Conservation (phyloP, 179 eudicot species). For the Heliamphora ciliata region DNA sequence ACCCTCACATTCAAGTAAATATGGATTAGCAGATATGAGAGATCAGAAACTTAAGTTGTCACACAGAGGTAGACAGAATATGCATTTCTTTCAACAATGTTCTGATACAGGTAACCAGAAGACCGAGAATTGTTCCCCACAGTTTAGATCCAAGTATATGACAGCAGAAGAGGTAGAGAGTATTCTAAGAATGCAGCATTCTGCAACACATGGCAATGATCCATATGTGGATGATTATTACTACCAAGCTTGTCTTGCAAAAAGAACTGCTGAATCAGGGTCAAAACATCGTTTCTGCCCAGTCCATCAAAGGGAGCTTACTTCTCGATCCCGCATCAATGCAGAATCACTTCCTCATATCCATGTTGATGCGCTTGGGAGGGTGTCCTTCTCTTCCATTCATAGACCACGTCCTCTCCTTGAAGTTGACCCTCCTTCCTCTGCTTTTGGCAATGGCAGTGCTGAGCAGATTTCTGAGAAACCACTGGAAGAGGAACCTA, state of each 20-base stretch:
- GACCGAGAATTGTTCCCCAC: conserved; percentile 50
- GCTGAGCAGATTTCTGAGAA: conserved; percentile 47
- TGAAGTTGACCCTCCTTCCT: conserved; percentile 64
- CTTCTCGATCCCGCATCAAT: conserved; percentile 55
- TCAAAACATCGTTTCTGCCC: conserved; percentile 83
- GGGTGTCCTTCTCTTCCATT: conserved; percentile 77
- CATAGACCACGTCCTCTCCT: conserved; percentile 84
- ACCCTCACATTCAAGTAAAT: conserved; percentile 29
- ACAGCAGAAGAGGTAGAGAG: conserved; percentile 71
- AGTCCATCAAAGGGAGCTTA: conserved; percentile 47
- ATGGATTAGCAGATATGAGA: conserved; percentile 34
- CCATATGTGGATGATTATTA: conserved; percentile 93
- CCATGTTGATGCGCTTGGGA: conserved; percentile 79
- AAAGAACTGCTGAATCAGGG: conserved; percentile 50
- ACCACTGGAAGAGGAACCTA: conserved; percentile 88
- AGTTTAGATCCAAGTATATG: conserved; percentile 79
- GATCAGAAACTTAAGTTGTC: conserved; percentile 54
- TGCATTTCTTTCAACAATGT: conserved; percentile 48
- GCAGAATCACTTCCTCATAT: conserved; percentile 77
- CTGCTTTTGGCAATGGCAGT: conserved; percentile 30
- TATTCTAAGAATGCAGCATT: conserved; percentile 78
- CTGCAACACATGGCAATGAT: conserved; percentile 81
- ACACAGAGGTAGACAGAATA: conserved; percentile 45
- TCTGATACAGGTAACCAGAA: conserved; percentile 36
- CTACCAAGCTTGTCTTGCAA: conserved; percentile 85